Evolutionary conservation across 108 stramenopile genomes (phyloP).

Genomic region (Conticribra weissflogii): DNA sequence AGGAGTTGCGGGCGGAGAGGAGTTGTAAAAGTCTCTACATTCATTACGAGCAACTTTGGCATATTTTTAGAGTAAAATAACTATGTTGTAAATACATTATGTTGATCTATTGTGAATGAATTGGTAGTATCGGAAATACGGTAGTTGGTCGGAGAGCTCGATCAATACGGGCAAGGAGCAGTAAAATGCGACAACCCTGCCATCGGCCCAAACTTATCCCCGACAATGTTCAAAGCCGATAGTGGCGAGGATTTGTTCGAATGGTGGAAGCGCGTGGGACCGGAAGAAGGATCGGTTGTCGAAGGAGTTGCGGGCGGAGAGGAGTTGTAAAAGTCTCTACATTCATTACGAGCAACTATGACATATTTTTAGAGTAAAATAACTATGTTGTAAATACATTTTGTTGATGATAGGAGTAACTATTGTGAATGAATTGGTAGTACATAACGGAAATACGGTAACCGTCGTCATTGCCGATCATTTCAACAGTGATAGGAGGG

Average conservation of each 20-base stretch:
- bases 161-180: slow-evolving; percentile 39
- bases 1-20: neutral
- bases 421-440: no score
- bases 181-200: slow-evolving; percentile 60
- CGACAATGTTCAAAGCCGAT: slow-evolving; percentile 52
- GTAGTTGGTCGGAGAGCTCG: slow-evolving; percentile 33
- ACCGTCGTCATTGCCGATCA: no score
- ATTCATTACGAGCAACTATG: no score
- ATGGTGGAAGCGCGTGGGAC: slow-evolving; percentile 66
- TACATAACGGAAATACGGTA: slow-evolving; percentile 52
- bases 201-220: slow-evolving; percentile 55
- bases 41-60: no score
- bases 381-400: no score
- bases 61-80: no score
- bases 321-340: neutral
- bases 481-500: no score
- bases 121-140: slow-evolving; percentile 58
- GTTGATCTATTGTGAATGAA: no score
- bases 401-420: no score
- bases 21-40: no score
- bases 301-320: neutral
- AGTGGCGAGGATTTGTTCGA: slow-evolving; percentile 58
- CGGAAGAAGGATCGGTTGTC: slow-evolving; percentile 5
- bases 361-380: no score
- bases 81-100: no score